phyloP scores from a whole-genome alignment of 2,329 filamentous ascomycete species.

The Paramyrothecium roridum region DNA sequence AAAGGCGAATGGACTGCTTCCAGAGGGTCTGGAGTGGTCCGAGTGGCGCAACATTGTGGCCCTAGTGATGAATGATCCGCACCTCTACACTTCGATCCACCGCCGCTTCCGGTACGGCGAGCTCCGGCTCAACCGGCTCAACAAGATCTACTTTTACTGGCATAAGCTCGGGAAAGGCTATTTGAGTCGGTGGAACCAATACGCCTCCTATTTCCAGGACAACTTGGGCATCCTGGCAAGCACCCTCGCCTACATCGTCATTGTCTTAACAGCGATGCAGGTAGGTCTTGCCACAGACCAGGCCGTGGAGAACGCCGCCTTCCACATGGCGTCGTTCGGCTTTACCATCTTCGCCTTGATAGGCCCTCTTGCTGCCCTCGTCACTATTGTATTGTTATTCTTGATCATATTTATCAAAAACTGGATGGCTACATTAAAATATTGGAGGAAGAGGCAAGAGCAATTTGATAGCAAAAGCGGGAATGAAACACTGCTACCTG shows the following conservation, averaged over 20 bases:
- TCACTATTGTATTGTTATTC: constrained; percentile 8
- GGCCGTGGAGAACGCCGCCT: constrained; percentile 12
- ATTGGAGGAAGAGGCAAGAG: not conserved
- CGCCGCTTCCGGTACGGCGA: constrained; percentile 34
- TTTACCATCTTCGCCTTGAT: constrained; percentile 41
- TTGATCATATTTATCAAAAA: not conserved
- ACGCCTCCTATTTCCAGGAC: constrained; percentile 9
- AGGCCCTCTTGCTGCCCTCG: constrained; percentile 25
- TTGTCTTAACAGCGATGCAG: constrained; percentile 45
- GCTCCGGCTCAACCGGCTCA: constrained; percentile 34
- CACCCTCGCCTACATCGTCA: constrained; percentile 34
- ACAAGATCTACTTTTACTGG: constrained; percentile 35
- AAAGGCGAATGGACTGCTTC: constrained; percentile 25
- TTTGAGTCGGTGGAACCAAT: not conserved
- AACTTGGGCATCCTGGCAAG: constrained; percentile 37
- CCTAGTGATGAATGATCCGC: constrained; percentile 17
- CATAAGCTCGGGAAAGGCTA: constrained; percentile 5
- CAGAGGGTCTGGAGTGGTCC: constrained; percentile 27
- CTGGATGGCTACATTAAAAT: not conserved
- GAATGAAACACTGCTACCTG: too few species aligned
- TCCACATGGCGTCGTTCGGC: constrained; percentile 38
- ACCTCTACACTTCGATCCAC: constrained; percentile 23
- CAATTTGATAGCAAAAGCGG: too few species aligned
- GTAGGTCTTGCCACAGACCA: constrained; percentile 30
- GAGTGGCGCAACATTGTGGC: constrained; percentile 27